Evolutionary conservation across 2,329 filamentous ascomycete species (phyloP).

Genomic region (Pseudocercospora musae): DNA sequence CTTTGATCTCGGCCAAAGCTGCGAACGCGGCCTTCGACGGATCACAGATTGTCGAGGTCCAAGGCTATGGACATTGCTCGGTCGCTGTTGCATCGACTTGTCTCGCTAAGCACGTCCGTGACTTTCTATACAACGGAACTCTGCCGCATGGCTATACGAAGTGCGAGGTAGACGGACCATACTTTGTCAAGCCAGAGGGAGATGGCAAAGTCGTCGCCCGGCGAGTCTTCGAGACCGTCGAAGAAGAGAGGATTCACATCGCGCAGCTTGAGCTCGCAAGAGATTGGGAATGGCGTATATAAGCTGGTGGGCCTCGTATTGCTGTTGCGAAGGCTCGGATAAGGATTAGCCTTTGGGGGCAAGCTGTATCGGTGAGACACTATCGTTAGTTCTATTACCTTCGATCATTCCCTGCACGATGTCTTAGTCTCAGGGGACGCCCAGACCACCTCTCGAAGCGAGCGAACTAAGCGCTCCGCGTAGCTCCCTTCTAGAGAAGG

Average conservation of each 20-base stretch:
- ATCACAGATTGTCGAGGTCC: constrained; percentile 20
- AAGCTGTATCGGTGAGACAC: not conserved
- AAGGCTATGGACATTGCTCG: constrained; percentile 24
- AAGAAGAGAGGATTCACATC: constrained; percentile 21
- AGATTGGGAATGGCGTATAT: constrained; percentile 17
- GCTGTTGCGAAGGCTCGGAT: not conserved
- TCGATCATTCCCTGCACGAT: not conserved
- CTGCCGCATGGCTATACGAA: constrained; percentile 19
- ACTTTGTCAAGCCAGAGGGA: constrained; percentile 25
- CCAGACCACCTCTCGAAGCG: too few relatives aligned
- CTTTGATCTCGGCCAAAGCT: constrained; percentile 20
- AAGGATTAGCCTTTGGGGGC: not conserved
- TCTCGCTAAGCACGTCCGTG: constrained; percentile 20
- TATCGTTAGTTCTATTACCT: not conserved
- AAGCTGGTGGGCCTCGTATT: not conserved
- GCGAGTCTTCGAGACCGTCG: constrained; percentile 14
- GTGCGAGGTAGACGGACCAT: constrained; percentile 24
- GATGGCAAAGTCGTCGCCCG: constrained; percentile 22
- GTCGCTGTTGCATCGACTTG: constrained; percentile 23
- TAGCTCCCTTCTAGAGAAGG: too few relatives aligned
- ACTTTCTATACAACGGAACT: constrained; percentile 22
- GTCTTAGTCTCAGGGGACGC: too few relatives aligned
- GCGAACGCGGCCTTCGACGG: constrained; percentile 17
- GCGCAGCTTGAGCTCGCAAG: constrained; percentile 24
- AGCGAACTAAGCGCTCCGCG: too few relatives aligned